Evolutionary conservation across 768 basidiomycete genomes (phyloP).

Genomic region (Hortiboletus campestris): DNA sequence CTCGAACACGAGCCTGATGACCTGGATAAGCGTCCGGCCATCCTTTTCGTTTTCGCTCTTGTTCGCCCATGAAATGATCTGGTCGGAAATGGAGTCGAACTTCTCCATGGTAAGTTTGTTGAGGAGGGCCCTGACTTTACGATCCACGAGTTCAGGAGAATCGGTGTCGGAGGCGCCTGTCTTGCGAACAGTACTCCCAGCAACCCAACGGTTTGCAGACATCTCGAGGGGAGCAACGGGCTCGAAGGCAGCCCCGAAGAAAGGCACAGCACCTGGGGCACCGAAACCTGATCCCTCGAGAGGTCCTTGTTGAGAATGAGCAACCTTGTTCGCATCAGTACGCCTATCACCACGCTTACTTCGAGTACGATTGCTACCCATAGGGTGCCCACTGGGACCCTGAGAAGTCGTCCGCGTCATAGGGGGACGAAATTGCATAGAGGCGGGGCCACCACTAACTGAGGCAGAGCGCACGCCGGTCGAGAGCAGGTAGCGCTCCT

Average conservation of each 20-base stretch:
- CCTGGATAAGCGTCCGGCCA: constrained; percentile 90
- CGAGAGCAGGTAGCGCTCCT: constrained; percentile 59
- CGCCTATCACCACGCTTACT: constrained; percentile 85
- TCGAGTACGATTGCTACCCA: constrained; percentile 59
- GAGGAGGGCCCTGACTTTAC: constrained; percentile 87
- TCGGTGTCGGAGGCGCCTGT: constrained; percentile 47
- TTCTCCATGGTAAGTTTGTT: constrained; percentile 98
- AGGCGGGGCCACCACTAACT: constrained; percentile 47
- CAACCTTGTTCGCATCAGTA: constrained; percentile 49
- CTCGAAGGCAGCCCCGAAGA: constrained; percentile 45
- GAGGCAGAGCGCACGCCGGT: constrained; percentile 52
- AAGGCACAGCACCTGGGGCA: constrained; percentile 27
- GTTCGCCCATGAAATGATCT: constrained; percentile 95
- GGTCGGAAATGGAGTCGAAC: constrained; percentile 92
- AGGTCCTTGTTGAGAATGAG: constrained; percentile 33
- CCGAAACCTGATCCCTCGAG: constrained; percentile 36
- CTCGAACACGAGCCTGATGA: constrained; percentile 94
- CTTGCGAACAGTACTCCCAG: constrained; percentile 43
- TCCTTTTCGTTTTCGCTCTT: constrained; percentile 90
- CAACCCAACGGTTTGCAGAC: constrained; percentile 84
- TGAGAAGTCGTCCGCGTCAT: constrained; percentile 73
- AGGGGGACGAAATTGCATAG: constrained; percentile 53
- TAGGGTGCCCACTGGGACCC: constrained; percentile 49
- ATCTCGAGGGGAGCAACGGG: constrained; percentile 74
- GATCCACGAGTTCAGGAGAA: constrained; percentile 83